Conservation (phyloP, 1,139 yeast species). For the Blastobotrys elegans region DNA sequence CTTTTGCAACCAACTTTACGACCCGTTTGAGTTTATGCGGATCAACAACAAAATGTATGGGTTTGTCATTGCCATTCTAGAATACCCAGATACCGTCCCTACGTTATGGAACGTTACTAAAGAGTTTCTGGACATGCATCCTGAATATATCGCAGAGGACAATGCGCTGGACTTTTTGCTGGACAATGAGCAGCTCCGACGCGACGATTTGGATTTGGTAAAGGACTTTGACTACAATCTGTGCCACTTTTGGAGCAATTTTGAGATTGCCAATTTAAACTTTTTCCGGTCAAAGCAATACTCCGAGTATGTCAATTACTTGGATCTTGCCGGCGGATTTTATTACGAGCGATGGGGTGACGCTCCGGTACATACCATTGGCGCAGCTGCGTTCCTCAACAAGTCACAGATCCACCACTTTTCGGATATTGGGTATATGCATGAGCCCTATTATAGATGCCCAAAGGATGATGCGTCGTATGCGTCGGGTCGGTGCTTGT, state of each 20-base stretch:
- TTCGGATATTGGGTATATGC: constrained; percentile 85
- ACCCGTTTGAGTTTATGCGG: constrained; percentile 84
- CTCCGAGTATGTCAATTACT: constrained; percentile 57
- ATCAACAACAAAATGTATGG: constrained; percentile 73
- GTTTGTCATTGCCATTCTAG: constrained; percentile 72
- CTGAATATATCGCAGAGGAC: constrained; percentile 51
- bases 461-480: constrained; percentile 54
- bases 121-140: constrained; percentile 54
- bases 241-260: constrained; percentile 95
- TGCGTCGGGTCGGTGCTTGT: constrained; percentile 60
- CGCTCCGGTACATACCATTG: constrained; percentile 93
- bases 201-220: constrained; percentile 37
- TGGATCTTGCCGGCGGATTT: constrained; percentile 77
- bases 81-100: constrained; percentile 78
- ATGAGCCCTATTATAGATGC: constrained; percentile 77
- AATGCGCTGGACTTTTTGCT: constrained; percentile 68
- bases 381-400: constrained; percentile 60
- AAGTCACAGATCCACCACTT: constrained; percentile 73
- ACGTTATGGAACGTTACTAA: constrained; percentile 76
- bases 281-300: constrained; percentile 75
- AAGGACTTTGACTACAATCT: constrained; percentile 60
- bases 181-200: constrained; percentile 41
- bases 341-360: constrained; percentile 94
- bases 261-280: constrained; percentile 78
- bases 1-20: constrained; percentile 60